phyloP scores from a whole-genome alignment of 352 stramenopile species.

The Globisporangium middletonii region DNA sequence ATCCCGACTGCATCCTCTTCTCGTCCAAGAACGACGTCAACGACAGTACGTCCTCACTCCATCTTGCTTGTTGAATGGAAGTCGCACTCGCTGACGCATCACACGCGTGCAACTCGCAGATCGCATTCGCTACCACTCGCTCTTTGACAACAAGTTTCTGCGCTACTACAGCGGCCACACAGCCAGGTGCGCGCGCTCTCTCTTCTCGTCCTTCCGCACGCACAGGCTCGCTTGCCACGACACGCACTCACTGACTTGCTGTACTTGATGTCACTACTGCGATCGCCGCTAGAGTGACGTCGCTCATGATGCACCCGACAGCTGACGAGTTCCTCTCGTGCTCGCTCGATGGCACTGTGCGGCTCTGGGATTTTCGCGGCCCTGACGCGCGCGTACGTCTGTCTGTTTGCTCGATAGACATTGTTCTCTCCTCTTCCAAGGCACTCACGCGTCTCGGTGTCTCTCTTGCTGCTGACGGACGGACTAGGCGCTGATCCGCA shows the following conservation, averaged over 20 bases:
- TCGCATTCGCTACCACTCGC: conserved; percentile 82
- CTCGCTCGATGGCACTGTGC: conserved; percentile 69
- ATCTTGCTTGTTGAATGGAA: not conserved
- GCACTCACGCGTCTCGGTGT: not conserved
- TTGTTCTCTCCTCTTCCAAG: not conserved
- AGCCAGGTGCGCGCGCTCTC: conserved; percentile 33
- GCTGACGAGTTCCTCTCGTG: conserved; percentile 81
- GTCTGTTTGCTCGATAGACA: not conserved
- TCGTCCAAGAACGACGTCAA: conserved; percentile 68
- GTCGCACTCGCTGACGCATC: too few relatives aligned
- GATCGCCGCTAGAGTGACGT: conserved; percentile 45
- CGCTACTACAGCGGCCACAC: conserved; percentile 83
- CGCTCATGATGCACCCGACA: conserved; percentile 83
- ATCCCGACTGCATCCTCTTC: conserved; percentile 83
- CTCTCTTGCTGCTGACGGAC: not conserved
- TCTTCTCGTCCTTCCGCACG: not conserved
- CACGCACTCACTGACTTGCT: not conserved
- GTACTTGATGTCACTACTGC: not conserved
- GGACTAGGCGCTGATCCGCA: conserved; percentile 51
- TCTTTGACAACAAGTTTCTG: conserved; percentile 88
- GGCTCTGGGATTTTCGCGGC: conserved; percentile 74
- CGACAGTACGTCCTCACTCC: conserved; percentile 37
- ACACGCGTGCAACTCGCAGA: conserved; percentile 23
- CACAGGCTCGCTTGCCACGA: not conserved
- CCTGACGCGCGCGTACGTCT: conserved; percentile 45